Conservation (phyloP, 371 early-diverging fungal genomes). For the Funneliformis caledonium region DNA sequence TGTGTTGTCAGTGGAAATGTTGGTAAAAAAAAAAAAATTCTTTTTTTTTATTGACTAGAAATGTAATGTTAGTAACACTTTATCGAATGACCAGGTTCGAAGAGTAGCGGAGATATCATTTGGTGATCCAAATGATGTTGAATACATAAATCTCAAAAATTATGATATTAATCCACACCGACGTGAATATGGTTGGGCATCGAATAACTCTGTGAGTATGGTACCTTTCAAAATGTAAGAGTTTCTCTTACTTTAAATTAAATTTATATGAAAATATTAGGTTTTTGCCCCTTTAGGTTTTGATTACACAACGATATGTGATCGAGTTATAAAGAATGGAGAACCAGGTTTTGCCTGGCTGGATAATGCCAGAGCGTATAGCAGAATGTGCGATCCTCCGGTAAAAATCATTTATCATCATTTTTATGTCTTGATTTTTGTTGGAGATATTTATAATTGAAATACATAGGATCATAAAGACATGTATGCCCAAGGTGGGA, state of each 20-base stretch:
- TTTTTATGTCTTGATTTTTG: not conserved
- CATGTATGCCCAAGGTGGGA: slow-evolving; percentile 47
- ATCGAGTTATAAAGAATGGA: slow-evolving; percentile 46
- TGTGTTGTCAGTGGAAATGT: slow-evolving; percentile 51
- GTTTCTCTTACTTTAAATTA: not conserved
- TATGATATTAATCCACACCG: slow-evolving; percentile 51
- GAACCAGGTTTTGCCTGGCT: slow-evolving; percentile 54
- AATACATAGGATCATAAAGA: slow-evolving; percentile 41
- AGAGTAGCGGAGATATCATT: slow-evolving; percentile 55
- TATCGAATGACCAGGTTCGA: slow-evolving; percentile 33
- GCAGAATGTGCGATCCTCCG: slow-evolving; percentile 46
- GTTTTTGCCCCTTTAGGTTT: slow-evolving; percentile 48
- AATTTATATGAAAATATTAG: not conserved
- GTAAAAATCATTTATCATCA: not conserved
- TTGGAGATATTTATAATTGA: slow-evolving; percentile 7
- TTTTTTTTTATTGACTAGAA: not conserved
- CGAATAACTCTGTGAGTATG: slow-evolving; percentile 48
- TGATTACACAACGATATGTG: slow-evolving; percentile 44
- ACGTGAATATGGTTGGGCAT: slow-evolving; percentile 49
- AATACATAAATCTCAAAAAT: slow-evolving; percentile 50
- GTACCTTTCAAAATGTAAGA: not conserved
- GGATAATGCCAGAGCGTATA: slow-evolving; percentile 47
- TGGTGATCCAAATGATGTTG: slow-evolving; percentile 46
- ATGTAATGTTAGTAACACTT: not conserved
- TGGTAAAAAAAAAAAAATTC: slow-evolving; percentile 26